Evolutionary conservation across 805 yeast genomes (phyloP).

Genomic region (Scheffersomyces spartinae): DNA sequence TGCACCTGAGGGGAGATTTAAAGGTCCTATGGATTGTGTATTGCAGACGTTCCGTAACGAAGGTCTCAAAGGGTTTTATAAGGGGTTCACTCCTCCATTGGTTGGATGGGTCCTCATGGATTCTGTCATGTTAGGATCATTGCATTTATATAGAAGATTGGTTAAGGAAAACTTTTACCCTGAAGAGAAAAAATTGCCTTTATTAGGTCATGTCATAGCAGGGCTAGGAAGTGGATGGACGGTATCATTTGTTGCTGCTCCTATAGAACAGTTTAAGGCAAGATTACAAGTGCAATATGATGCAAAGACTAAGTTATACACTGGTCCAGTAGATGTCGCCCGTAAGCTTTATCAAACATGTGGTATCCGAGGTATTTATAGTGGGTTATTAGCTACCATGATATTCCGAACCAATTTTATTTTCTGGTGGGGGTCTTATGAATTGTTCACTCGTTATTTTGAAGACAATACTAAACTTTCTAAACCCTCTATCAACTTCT

Average conservation of each 20-base stretch:
- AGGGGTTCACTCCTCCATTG: constrained; percentile 88
- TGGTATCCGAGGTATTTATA: constrained; percentile 66
- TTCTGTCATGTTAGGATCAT: constrained; percentile 78
- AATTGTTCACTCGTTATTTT: constrained; percentile 61
- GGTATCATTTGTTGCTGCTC: constrained; percentile 92
- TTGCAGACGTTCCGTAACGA: constrained; percentile 60
- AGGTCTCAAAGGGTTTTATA: constrained; percentile 70
- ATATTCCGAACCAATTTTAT: constrained; percentile 78
- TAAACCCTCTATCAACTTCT: constrained; percentile 66
- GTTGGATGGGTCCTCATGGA: constrained; percentile 95
- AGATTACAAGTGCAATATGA: constrained; percentile 85
- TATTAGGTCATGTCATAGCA: constrained; percentile 65
- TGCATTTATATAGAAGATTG: constrained; percentile 63
- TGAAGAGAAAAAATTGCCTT: constrained; percentile 53
- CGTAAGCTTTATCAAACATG: constrained; percentile 42
- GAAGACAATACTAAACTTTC: constrained; percentile 52
- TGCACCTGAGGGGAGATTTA: constrained; percentile 46
- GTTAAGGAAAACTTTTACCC: constrained; percentile 55
- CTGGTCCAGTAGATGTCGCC: constrained; percentile 75
- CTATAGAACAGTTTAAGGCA: constrained; percentile 83
- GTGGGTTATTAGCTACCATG: constrained; percentile 79
- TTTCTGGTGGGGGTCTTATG: constrained; percentile 94
- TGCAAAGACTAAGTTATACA: constrained; percentile 50
- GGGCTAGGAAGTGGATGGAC: constrained; percentile 85
- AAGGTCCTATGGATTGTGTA: constrained; percentile 76